phyloP scores from a whole-genome alignment of 805 yeast species.

The Zygosaccharomyces gambellarensis region DNA sequence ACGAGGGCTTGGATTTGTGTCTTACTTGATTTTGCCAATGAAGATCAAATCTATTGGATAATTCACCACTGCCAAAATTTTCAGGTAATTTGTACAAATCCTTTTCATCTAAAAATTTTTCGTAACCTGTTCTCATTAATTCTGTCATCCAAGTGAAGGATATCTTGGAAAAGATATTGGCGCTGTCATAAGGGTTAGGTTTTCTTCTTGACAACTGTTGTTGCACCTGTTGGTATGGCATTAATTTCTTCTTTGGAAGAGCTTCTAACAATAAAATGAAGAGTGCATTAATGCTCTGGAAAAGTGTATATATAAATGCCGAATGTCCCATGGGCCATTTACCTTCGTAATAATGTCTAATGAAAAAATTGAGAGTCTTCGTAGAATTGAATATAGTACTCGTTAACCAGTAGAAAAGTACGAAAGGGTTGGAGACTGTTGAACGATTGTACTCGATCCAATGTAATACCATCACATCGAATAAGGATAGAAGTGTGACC shows the following conservation, averaged over 20 bases:
- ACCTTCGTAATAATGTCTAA: conserved; percentile 34
- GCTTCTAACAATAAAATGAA: conserved; percentile 36
- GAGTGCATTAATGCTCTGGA: conserved; percentile 32
- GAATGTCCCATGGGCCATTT: conserved; percentile 26
- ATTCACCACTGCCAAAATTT: conserved; percentile 51
- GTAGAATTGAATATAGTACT: conserved; percentile 44
- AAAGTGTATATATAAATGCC: conserved; percentile 31
- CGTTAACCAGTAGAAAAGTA: conserved; percentile 74
- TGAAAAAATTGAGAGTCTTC: conserved; percentile 39
- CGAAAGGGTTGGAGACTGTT: conserved; percentile 58
- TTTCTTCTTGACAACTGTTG: conserved; percentile 30
- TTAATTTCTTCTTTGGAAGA: conserved; percentile 37
- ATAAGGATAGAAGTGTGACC: conserved; percentile 36
- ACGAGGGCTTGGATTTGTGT: conserved; percentile 42
- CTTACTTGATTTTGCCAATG: conserved; percentile 60
- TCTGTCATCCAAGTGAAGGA: conserved; percentile 91
- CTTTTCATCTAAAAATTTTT: conserved; percentile 44
- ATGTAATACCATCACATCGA: conserved; percentile 54
- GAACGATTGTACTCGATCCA: conserved; percentile 68
- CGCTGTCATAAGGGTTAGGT: conserved; percentile 38
- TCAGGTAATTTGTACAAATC: conserved; percentile 81
- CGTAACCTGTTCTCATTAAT: conserved; percentile 73
- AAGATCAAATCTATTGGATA: conserved; percentile 46
- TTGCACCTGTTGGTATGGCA: conserved; percentile 41
- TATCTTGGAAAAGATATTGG: conserved; percentile 66